These are phyloP conservation scores for Arabis hirsuta DNA, from an alignment of 345 rosid genomes.

Conservation along the genomic window DNA sequence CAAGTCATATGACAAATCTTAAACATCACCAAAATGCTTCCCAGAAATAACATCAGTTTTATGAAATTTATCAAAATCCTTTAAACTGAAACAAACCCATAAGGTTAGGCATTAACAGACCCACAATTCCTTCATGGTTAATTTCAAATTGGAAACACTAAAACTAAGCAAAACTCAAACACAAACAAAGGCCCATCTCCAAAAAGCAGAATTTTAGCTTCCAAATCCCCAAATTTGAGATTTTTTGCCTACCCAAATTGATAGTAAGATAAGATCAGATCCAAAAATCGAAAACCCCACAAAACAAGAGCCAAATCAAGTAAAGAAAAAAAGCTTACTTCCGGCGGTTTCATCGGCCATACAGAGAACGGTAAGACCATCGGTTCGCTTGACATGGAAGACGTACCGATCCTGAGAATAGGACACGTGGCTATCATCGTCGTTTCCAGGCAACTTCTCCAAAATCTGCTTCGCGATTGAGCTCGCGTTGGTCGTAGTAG, in stretches of 20 bases:
- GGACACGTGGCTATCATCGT: conserved; percentile 70
- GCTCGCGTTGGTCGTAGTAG: conserved; percentile 84
- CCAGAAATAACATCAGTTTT: too few species aligned
- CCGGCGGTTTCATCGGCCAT: conserved; percentile 96
- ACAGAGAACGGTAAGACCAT: conserved; percentile 93
- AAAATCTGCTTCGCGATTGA: conserved; percentile 79
- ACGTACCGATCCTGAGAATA: conserved; percentile 91
- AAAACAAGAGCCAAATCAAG: conserved; percentile 2
- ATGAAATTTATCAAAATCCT: not conserved
- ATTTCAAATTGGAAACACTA: not conserved
- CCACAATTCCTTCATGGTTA: not conserved
- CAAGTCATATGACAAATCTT: not conserved
- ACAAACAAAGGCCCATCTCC: not conserved
- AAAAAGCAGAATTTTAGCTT: conserved; percentile 1
- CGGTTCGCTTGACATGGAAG: conserved; percentile 94
- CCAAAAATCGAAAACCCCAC: not conserved
- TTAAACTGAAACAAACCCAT: not conserved
- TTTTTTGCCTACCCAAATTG: not conserved
- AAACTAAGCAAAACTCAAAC: conserved; percentile 7
- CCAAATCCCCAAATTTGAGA: conserved; percentile 1
- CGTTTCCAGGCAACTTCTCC: conserved; percentile 74
- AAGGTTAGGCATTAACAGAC: not conserved
- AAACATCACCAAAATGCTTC: conserved; percentile 3
- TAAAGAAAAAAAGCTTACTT: conserved; percentile 48
- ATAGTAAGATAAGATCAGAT: not conserved